Conservation (phyloP, 768 basidiomycete genomes). For the Phaffia australis region DNA sequence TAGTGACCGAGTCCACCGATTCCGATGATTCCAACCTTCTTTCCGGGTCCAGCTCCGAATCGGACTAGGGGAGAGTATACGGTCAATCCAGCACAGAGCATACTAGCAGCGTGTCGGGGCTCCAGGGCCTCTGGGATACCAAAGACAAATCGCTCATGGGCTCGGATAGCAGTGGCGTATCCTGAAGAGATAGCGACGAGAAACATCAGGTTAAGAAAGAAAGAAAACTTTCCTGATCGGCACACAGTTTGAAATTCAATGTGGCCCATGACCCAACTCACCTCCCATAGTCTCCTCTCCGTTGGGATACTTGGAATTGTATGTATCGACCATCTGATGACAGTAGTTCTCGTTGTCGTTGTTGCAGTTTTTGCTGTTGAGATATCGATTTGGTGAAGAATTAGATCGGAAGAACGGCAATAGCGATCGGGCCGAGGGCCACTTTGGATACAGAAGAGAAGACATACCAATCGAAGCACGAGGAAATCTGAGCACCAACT, state of each 20-base stretch:
- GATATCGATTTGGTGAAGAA: background rate
- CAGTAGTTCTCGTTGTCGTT: constrained; percentile 52
- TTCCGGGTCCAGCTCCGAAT: constrained; percentile 51
- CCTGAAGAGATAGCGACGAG: constrained; percentile 38
- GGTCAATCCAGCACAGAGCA: constrained; percentile 57
- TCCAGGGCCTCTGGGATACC: constrained; percentile 49
- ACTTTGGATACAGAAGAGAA: constrained; percentile 29
- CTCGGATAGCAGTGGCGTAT: constrained; percentile 46
- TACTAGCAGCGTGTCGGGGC: constrained; percentile 50
- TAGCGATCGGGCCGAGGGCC: background rate
- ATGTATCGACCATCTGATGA: constrained; percentile 38
- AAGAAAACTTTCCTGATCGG: background rate
- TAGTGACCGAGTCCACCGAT: constrained; percentile 45
- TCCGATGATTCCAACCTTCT: constrained; percentile 56
- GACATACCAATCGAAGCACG: constrained; percentile 42
- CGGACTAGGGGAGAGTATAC: constrained; percentile 52
- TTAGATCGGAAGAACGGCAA: background rate
- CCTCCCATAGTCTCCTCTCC: constrained; percentile 33
- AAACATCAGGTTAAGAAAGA: background rate
- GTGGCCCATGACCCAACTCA: constrained; percentile 27
- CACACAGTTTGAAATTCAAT: background rate
- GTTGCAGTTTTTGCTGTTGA: constrained; percentile 41
- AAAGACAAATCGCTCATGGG: constrained; percentile 48
- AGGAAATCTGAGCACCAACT: constrained; percentile 46
- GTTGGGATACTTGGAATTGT: constrained; percentile 37